phyloP scores from a whole-genome alignment of 306 rosid species.

The Cucurbita ficifolia region DNA sequence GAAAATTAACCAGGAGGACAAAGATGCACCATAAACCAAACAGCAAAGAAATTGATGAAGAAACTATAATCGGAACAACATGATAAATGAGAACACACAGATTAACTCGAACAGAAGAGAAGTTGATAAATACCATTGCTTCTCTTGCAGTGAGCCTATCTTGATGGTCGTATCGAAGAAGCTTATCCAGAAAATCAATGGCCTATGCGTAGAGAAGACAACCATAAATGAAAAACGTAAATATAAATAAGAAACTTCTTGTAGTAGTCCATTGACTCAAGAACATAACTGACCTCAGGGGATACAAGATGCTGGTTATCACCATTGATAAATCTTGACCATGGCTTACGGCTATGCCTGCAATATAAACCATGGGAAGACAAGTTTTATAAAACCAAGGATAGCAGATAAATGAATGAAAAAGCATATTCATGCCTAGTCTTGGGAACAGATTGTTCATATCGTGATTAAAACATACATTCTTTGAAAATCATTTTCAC shows the following conservation, averaged over 20 bases:
- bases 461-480: background rate
- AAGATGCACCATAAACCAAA: background rate
- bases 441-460: background rate
- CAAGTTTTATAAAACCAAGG: background rate
- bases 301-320: slow-evolving; percentile 95
- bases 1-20: background rate
- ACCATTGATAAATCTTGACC: slow-evolving; percentile 80
- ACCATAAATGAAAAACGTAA: background rate
- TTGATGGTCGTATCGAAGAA: slow-evolving; percentile 86
- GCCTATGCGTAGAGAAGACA: slow-evolving; percentile 37
- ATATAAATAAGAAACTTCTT: background rate
- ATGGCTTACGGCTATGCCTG: slow-evolving; percentile 98
- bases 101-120: background rate
- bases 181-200: slow-evolving; percentile 93
- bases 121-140: slow-evolving; percentile 52
- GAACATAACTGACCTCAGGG: slow-evolving; percentile 52
- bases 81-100: background rate
- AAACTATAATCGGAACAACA: background rate
- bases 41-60: background rate
- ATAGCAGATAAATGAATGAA: background rate
- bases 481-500: background rate
- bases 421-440: background rate
- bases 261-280: background rate
- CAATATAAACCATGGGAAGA: slow-evolving; percentile 3
- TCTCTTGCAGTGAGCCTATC: slow-evolving; percentile 91